Percentiles rank a stretch among this genome's conserved stretches.
These are phyloP conservation scores for Microbotryomycetes sp. DNA, from an alignment of 1,284 basidiomycete species.

Conservation along the genomic window DNA sequence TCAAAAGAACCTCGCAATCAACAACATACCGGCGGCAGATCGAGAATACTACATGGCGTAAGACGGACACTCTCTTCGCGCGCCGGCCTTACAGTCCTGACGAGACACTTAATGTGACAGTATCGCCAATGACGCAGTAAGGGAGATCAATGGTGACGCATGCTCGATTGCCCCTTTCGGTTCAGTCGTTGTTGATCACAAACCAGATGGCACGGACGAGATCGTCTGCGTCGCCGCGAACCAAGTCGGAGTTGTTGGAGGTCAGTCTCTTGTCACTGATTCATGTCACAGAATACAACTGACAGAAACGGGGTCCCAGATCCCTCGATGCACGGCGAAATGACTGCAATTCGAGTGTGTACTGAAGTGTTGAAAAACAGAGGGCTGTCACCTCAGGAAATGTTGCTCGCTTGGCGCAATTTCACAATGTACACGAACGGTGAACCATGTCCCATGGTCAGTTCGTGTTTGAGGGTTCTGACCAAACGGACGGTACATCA, in stretches of 20 bases:
- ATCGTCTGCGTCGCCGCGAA: conserved; percentile 36
- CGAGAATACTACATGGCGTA: conserved; percentile 30
- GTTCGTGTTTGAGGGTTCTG: too few relatives aligned
- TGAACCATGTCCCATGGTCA: conserved; percentile 34
- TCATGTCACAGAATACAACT: too few relatives aligned
- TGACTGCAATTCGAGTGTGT: conserved; percentile 34
- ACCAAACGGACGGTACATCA: too few relatives aligned
- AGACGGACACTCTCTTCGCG: not conserved
- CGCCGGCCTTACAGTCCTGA: not conserved
- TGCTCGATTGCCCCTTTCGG: conserved; percentile 30
- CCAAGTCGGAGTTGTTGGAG: conserved; percentile 33
- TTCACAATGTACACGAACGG: conserved; percentile 34
- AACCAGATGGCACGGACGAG: conserved; percentile 37
- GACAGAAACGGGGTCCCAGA: conserved; percentile 7
- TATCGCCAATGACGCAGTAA: conserved; percentile 3
- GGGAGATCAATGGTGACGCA: conserved; percentile 19
- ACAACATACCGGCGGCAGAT: conserved; percentile 24
- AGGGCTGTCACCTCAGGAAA: conserved; percentile 30
- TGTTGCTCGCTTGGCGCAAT: conserved; percentile 31
- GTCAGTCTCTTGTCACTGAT: not conserved
- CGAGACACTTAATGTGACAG: not conserved
- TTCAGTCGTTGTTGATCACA: conserved; percentile 24
- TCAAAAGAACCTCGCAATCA: conserved; percentile 34
- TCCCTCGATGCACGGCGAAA: conserved; percentile 36
- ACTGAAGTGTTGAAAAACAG: conserved; percentile 29